These are phyloP conservation scores for Carpinus viminea DNA, from an alignment of 306 rosid species.

Conservation along the genomic window DNA sequence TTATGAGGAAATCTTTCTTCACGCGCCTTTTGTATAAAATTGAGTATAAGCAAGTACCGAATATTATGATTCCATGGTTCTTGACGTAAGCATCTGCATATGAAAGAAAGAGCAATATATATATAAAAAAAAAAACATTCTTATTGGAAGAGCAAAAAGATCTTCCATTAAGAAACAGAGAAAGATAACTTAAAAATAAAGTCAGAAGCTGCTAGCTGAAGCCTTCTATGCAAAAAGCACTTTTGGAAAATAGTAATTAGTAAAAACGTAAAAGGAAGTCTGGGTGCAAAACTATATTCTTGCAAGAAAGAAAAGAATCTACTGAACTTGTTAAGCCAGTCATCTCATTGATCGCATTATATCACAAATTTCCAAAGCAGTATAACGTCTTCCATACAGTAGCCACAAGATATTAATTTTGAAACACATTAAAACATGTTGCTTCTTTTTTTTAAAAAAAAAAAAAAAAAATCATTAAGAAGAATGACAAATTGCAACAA, in stretches of 20 bases:
- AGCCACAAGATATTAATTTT: neutral
- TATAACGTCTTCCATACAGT: neutral
- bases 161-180: neutral
- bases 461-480: neutral
- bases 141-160: neutral
- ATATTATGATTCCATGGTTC: slow-evolving; percentile 83
- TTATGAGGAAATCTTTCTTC: slow-evolving; percentile 87
- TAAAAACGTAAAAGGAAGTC: neutral
- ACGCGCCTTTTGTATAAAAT: slow-evolving; percentile 80
- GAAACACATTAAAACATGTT: slow-evolving; percentile 10
- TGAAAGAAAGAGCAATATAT: slow-evolving; percentile 15
- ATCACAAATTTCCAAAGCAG: neutral
- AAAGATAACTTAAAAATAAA: neutral
- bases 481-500: slow-evolving; percentile 4
- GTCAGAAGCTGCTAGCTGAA: neutral
- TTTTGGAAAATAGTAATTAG: neutral
- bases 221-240: neutral
- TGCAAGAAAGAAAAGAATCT: neutral
- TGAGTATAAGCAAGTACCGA: slow-evolving; percentile 80
- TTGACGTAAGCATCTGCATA: slow-evolving; percentile 72
- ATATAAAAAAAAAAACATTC: slow-evolving; percentile 21
- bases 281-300: neutral
- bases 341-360: slow-evolving; percentile 3
- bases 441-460: neutral
- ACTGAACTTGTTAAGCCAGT: neutral